These are phyloP conservation scores for Panicum virgatum DNA, from an alignment of 202 grass and related monocot genomes.

Conservation along the genomic window DNA sequence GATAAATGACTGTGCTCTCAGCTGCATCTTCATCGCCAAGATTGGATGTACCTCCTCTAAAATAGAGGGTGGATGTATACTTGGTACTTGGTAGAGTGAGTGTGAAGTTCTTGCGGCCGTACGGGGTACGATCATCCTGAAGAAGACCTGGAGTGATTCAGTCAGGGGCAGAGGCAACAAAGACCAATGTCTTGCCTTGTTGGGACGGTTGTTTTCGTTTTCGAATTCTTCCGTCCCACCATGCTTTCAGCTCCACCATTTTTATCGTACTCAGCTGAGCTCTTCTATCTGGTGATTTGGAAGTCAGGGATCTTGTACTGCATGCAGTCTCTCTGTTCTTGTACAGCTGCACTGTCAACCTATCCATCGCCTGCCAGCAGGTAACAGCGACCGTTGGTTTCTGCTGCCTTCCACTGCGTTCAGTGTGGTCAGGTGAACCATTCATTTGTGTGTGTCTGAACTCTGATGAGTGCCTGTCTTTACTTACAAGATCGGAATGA, in stretches of 20 bases:
- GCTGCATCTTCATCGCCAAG: not conserved
- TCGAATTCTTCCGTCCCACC: conserved; percentile 2
- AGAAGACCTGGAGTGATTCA: not conserved
- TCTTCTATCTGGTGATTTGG: not conserved
- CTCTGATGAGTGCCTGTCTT: not conserved
- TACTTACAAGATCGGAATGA: not conserved
- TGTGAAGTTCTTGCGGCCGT: not conserved
- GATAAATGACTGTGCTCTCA: conserved; percentile 13
- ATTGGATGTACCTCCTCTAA: not conserved
- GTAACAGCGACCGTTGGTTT: not conserved
- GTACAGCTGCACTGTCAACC: not conserved
- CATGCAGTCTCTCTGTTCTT: not conserved
- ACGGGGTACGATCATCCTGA: not conserved
- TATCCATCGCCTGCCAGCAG: not conserved
- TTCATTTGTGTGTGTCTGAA: not conserved
- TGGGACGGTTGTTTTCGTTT: not conserved
- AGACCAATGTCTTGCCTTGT: not conserved
- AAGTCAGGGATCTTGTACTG: not conserved
- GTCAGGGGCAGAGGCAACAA: conserved; percentile 14
- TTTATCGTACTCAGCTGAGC: not conserved
- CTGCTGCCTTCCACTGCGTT: not conserved
- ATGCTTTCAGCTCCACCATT: not conserved
- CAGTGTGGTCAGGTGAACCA: not conserved
- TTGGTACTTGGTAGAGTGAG: not conserved
- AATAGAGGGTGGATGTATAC: not conserved